phyloP scores from a whole-genome alignment of 441 rosid genomes.

The Aleurites moluccanus region DNA sequence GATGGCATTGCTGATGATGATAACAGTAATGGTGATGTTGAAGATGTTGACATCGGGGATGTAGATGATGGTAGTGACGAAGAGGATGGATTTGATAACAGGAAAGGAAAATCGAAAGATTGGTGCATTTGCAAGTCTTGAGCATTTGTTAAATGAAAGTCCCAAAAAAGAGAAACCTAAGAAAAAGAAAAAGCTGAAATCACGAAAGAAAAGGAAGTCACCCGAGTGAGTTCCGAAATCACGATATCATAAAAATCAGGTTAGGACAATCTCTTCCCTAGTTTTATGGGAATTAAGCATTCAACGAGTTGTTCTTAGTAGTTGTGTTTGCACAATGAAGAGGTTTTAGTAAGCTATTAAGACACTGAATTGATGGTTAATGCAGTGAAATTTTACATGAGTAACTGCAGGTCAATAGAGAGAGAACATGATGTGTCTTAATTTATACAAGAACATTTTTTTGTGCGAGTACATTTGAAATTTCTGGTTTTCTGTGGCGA shows the following conservation, averaged over 20 bases:
- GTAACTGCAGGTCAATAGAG: no score
- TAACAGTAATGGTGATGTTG: conserved; percentile 27
- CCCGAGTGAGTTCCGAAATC: not conserved
- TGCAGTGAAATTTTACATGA: not conserved
- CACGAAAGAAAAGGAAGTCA: conserved; percentile 14
- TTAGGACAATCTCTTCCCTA: no score
- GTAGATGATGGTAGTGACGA: conserved; percentile 38
- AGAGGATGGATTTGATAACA: conserved; percentile 28
- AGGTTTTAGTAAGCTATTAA: not conserved
- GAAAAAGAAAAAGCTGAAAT: conserved; percentile 9
- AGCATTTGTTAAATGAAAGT: conserved; percentile 57
- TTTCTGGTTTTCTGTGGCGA: no score
- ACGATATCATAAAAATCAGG: not conserved
- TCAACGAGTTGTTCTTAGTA: not conserved
- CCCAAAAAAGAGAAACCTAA: conserved; percentile 12
- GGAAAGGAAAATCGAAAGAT: conserved; percentile 48
- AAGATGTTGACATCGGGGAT: conserved; percentile 37
- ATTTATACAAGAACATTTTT: not conserved
- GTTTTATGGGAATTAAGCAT: no score
- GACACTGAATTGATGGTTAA: not conserved
- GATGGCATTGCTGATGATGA: conserved; percentile 33
- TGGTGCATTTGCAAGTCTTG: conserved; percentile 69
- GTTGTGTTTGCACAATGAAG: not conserved
- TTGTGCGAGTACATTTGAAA: not conserved
- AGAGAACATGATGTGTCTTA: not conserved